Evolutionary conservation across 2,329 filamentous ascomycete genomes (phyloP), one percentile per base, ranked within the genome.

Genomic region (Pseudocercospora ulei): DNA sequence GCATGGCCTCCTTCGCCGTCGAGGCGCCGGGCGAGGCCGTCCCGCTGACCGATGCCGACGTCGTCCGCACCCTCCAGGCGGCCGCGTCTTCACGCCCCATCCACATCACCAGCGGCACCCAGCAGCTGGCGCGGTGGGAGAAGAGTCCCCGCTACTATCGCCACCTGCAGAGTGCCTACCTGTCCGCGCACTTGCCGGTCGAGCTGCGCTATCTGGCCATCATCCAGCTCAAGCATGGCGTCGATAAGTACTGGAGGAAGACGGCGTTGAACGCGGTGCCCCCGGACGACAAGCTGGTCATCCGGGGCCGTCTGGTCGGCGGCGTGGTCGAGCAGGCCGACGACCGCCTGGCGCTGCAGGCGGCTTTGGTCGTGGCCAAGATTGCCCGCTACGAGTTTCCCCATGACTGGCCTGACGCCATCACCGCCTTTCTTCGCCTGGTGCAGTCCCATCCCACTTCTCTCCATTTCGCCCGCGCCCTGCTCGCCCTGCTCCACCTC

Each of bases 171-270:
- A 73, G 79, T 51, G 74, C 85, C 22, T 95, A 87, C 59, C 72
- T 94, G 47, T 82, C 94, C 64, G 77, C 76, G 45, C 76, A 76
- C 1, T 67, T 92, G 1, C 82, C 84, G 1, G 64, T 75, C 41
- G 79, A 92, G 54, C 74, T 88, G 37, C 82, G 90, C 45, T 86
- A 93, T 56, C 77, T 95, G 7, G 82, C 88, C 38, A 76, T 96
- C 41, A 94, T 96, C 51, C 83, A 94, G 58, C 71, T 98, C 38
- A 96, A 96, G 61, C 95, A 96, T 61, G 90, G 87, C 39, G 87
- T 96, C 62, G 88, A 96, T 59, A 86, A 81, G 58, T 85, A 86
- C 62, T 98, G 90, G 90, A 75, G 90, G 57, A 84, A 71, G 58
- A 82, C 82, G 20, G 76, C 83, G 34, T 73, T 81, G 17, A 75